Evolutionary conservation across 2,329 filamentous ascomycete genomes (phyloP).

Genomic region (Blastomyces silverae): DNA sequence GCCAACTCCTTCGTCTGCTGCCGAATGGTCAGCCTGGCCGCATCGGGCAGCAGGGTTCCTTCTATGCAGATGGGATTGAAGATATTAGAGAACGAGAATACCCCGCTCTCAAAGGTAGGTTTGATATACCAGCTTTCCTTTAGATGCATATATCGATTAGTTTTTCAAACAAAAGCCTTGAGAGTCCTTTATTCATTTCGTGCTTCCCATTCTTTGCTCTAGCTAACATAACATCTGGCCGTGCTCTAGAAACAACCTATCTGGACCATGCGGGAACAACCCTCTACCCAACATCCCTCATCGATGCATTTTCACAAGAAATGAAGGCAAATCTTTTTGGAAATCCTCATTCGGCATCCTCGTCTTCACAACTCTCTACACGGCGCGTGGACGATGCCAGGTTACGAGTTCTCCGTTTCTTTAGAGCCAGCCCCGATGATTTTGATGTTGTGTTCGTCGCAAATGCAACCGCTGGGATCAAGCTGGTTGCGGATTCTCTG

Average conservation of each 20-base stretch:
- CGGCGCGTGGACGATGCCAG: slow-evolving; percentile 69
- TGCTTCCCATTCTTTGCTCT: not conserved
- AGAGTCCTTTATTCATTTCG: not conserved
- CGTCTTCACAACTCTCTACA: slow-evolving; percentile 70
- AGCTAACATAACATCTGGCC: slow-evolving; percentile 18
- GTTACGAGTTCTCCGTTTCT: slow-evolving; percentile 63
- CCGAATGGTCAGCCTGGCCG: not conserved
- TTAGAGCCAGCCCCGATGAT: slow-evolving; percentile 69
- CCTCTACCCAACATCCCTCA: slow-evolving; percentile 67
- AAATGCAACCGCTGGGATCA: slow-evolving; percentile 87
- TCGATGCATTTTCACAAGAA: slow-evolving; percentile 71
- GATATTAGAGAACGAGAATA: slow-evolving; percentile 44
- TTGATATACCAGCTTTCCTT: slow-evolving; percentile 2
- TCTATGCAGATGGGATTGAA: slow-evolving; percentile 43
- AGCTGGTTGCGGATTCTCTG: slow-evolving; percentile 74
- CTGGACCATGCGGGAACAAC: slow-evolving; percentile 97
- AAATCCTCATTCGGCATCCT: slow-evolving; percentile 84
- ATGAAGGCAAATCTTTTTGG: slow-evolving; percentile 75
- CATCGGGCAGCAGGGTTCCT: not conserved
- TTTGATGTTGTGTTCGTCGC: slow-evolving; percentile 89
- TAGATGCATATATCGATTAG: not conserved
- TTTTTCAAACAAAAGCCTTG: not conserved
- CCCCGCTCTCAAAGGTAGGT: slow-evolving; percentile 41
- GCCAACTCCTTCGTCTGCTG: not conserved
- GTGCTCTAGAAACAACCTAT: slow-evolving; percentile 60